Evolutionary conservation across 208 protist species (phyloP).

Genomic region (Crithidia expoeki): DNA sequence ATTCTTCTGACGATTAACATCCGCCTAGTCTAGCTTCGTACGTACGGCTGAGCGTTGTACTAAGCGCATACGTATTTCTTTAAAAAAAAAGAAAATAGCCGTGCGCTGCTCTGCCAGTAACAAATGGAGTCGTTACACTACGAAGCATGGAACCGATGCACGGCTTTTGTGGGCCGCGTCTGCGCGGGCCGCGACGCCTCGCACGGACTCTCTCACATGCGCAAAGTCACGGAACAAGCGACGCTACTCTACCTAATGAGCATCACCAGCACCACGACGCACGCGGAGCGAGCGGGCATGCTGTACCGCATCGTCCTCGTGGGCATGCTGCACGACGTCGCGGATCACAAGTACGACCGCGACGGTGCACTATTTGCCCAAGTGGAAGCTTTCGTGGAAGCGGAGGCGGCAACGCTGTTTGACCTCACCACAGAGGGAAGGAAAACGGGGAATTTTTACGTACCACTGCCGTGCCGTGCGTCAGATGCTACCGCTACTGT

Average conservation of each 20-base stretch:
- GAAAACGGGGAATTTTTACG: neutral
- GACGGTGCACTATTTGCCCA: slow-evolving; percentile 39
- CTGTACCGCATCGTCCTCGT: slow-evolving; percentile 70
- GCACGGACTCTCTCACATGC: slow-evolving; percentile 80
- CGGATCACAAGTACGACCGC: slow-evolving; percentile 87
- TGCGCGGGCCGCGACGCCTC: slow-evolving; percentile 73
- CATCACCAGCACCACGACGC: neutral
- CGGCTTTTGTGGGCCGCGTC: slow-evolving; percentile 52
- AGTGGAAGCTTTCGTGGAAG: slow-evolving; percentile 42
- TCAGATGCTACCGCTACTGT: too few relatives aligned
- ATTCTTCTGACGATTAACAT: too few relatives aligned
- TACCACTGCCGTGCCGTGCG: slow-evolving; percentile 12
- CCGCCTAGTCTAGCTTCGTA: too few relatives aligned
- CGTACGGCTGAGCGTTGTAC: too few relatives aligned
- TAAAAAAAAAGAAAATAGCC: too few relatives aligned
- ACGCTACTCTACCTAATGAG: slow-evolving; percentile 71
- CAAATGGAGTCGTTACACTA: slow-evolving; percentile 38
- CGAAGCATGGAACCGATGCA: slow-evolving; percentile 66
- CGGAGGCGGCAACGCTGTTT: slow-evolving; percentile 22
- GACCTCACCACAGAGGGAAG: neutral
- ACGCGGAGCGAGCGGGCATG: slow-evolving; percentile 17
- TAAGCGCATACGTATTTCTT: too few relatives aligned
- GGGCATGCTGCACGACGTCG: slow-evolving; percentile 89
- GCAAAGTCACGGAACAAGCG: slow-evolving; percentile 71
- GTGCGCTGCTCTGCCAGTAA: too few relatives aligned